Base-by-base conservation (phyloP, 495 filamentous ascomycete genomes). In the Podospora anserina region DNA sequence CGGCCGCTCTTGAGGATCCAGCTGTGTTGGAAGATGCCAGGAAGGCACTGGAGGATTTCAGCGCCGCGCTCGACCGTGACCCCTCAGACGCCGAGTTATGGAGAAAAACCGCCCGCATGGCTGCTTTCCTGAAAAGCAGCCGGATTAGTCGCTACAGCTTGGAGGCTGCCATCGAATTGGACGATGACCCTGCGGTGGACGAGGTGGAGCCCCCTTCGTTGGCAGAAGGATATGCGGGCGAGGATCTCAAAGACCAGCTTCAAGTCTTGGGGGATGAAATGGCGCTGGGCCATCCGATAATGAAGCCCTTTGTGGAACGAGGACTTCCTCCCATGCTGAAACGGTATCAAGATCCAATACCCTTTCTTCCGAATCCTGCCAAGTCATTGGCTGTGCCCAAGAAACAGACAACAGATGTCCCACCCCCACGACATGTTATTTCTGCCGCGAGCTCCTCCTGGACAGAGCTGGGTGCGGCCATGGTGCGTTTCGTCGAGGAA, bases 41-140 rank as follows among this genome's bases (percentile, higher is more conserved):
- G 49, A 74, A 70, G 66, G 84, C 86, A 9, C 77, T 97, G 5
- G 76, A 83, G 55, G 85, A 87, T 34, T 95, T 95, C 68, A 76
- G 87, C 20, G 83, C 90, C 19, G 92, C 95, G 1, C 82, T 98
- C 27, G 92, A 94, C 70, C 89, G 91, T 56, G 95, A 99, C 75
- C 92, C 96, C 54, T 91, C 93, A 2, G 96, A 99, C 77, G 83
- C 95, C 34, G 94, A 97, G 71, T 83, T 98, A n/a, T 99, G 95
- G 95, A 85, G 95, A 68, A 88, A 91, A 66, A 87, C 92, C 27
- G 90, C 95, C 6, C 88, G 91, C 32, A 84, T 99, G 20, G 90
- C 88, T 11, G 85, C 88, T 32, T 86, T 92, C 66, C 78, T 97
- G 16, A 87, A 88, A 44, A 97, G 93, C 69, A 80, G 85, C 44